phyloP scores from a whole-genome alignment of 176 grass and related monocot species.

The Luzula sylvatica region DNA sequence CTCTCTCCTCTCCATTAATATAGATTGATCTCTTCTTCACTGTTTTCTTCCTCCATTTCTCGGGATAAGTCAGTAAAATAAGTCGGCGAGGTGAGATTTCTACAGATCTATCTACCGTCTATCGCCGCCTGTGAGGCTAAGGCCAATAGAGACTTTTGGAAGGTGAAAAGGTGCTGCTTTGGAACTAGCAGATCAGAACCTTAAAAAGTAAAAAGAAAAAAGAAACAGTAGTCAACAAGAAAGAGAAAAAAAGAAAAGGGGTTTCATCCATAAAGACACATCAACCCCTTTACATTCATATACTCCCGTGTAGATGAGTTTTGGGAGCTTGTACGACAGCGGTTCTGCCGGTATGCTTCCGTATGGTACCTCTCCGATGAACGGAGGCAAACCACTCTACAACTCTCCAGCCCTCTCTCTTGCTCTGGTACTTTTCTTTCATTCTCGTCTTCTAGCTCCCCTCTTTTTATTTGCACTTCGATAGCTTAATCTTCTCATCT shows the following conservation, averaged over 20 bases:
- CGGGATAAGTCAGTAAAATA: neutral
- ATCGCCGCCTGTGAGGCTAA: neutral
- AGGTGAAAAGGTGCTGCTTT: constrained; percentile 12
- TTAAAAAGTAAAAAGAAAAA: neutral
- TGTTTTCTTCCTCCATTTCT: neutral
- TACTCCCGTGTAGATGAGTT: constrained; percentile 24
- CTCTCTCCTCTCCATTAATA: neutral
- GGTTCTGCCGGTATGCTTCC: constrained; percentile 13
- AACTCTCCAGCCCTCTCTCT: constrained; percentile 51
- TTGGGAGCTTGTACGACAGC: constrained; percentile 31
- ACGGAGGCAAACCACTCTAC: constrained; percentile 14
- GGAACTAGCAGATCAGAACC: constrained; percentile 2
- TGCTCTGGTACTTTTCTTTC: constrained; percentile 28
- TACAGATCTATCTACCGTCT: constrained; percentile 10
- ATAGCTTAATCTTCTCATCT: neutral
- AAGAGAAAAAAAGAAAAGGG: neutral
- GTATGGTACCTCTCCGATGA: constrained; percentile 2
- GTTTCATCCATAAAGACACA: neutral
- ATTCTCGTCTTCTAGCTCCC: neutral
- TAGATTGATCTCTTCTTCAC: neutral
- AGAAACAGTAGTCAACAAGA: neutral
- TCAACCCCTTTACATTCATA: neutral
- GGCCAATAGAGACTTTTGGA: constrained; percentile 4
- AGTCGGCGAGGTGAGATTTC: constrained; percentile 1
- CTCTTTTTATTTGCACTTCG: neutral